Base-by-base conservation (phyloP, 169 alveolate species). In the Cyclospora cayetanensis region DNA sequence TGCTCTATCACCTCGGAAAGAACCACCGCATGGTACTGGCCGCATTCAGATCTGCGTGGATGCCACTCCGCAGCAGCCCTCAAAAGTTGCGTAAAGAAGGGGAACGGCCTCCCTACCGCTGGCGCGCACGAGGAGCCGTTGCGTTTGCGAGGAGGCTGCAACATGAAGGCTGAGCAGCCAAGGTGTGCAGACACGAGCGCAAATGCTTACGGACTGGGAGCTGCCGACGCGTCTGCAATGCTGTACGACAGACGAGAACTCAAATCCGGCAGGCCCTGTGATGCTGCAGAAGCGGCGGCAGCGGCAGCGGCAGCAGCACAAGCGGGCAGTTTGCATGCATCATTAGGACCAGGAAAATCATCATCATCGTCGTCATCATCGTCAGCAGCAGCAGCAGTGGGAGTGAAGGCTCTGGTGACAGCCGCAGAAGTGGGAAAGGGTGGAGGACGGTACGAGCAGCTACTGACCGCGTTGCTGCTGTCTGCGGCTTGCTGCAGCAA, bases 1-100 rank as follows among this genome's bases (percentile, higher is more conserved):
- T 84, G 91, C 50, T 91, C 91, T 18, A 84, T 50, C 18, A 84
- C 43, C 53, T 84, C 92, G 31, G 84, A 60, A 12, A 42, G 25
- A 0, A 79, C 87, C 11, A 70, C 94, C 0, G 41, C 79, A 35
- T 84, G 91, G 41, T 35, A 82, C 52, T 68, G 39, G 35, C 80
- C 80, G 18, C 31, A 68, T 50, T 68, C 80, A 42, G 46, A 29
- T 50, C 80, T 68, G 80, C 25, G 35, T 39, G 37, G 11, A 34
- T 4, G 37, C 76, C 41, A 65, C 76, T 12, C 80, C 31, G 50
- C 80, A 68, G 80, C 80, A 68, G 39, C 50, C 29, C 11, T 29
- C 18, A 39, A 34, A 29, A 39, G 52, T 27, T n/a, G n/a, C n/a
- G n/a, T n/a, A n/a, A 63, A n/a, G n/a, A n/a, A n/a, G n/a, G n/a